These are phyloP conservation scores for Phytophthora meadii DNA, from an alignment of 352 stramenopile species.

Conservation along the genomic window DNA sequence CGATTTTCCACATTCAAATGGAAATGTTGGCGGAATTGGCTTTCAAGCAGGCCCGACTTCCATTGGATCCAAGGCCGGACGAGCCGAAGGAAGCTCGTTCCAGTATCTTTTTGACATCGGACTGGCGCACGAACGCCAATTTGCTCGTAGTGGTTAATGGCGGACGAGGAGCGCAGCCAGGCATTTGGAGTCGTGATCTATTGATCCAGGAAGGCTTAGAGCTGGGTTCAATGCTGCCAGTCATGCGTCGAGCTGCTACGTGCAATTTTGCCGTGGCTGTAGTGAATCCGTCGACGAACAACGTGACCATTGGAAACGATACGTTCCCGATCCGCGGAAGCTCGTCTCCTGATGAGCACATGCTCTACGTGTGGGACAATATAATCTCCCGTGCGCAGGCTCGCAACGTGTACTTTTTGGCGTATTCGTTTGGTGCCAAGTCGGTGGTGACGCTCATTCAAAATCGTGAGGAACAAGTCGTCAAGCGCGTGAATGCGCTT, in stretches of 20 bases:
- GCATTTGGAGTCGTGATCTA: conserved; percentile 82
- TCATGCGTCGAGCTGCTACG: conserved; percentile 55
- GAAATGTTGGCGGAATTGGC: conserved; percentile 81
- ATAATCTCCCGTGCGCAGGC: conserved; percentile 68
- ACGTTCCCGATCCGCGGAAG: conserved; percentile 66
- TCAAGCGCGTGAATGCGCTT: conserved; percentile 61
- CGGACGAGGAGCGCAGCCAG: conserved; percentile 65
- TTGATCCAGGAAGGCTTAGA: conserved; percentile 81
- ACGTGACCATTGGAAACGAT: conserved; percentile 64
- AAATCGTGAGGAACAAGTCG: conserved; percentile 62
- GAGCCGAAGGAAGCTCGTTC: conserved; percentile 74
- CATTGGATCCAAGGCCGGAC: conserved; percentile 59
- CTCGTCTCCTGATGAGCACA: conserved; percentile 70
- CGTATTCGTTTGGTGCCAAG: conserved; percentile 78
- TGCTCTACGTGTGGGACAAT: conserved; percentile 80
- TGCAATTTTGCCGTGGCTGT: conserved; percentile 65
- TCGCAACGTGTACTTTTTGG: conserved; percentile 69
- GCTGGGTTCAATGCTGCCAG: conserved; percentile 79
- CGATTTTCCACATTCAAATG: conserved; percentile 88
- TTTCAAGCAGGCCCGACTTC: conserved; percentile 78
- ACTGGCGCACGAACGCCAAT: conserved; percentile 68
- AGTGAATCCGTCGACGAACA: conserved; percentile 81
- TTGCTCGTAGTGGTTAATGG: conserved; percentile 79
- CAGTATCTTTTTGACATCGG: conserved; percentile 74
- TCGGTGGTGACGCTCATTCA: conserved; percentile 72